Evolutionary conservation across 129 eudicot genomes (phyloP), one percentile per base, ranked within the genome.

Genomic region (Lactuca saligna): DNA sequence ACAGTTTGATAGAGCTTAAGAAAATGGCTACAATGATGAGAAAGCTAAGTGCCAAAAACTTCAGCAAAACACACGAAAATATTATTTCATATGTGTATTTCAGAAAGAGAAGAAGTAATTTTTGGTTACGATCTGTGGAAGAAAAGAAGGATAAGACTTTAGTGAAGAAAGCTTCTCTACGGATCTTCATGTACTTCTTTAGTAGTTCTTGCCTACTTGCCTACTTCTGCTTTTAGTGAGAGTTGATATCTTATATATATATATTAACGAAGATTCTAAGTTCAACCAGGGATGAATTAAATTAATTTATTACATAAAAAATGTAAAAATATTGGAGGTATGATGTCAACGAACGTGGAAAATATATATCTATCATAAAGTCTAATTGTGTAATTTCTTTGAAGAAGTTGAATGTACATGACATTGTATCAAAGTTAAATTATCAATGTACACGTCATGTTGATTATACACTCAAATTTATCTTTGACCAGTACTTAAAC

Each of bases 161-260:
- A 53, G 13, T 39, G 11, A 69, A 54, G 46, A 79, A 42, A 17
- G 66, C 46, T 57, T 41, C 35, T 17, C 50, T 51, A 67, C 5
- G 39, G 42, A 55, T 79, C 83, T 54, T 73, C 83, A 79, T 79
- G 75, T 71, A 49, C 75, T 61, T 66, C 35, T 31, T 15, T 48
- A 10, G 44, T 25, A 29, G 54, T 69, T 61, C 37, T 41, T 51
- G 38, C 7, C 17, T 75, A 11, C 37, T 41, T 51, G 38, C 7
- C 17, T 75, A 11, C 15, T 17, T 61, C 62, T 74, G 54, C 41
- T 71, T 57, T 17, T 32, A 41, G 70, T 16, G 74, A 31, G 54
- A 15, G 65, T 39, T 68, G 57, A 25, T 39, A 31, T n/a, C 53
- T 50, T 14, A 25, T 11, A 17, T 41, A 39, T 8, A n/a, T n/a